A percentile compares a stretch with the other conserved stretches of the same genome.
phyloP scores from a whole-genome alignment of 345 rosid genomes.

The Melastoma malabathricum region DNA sequence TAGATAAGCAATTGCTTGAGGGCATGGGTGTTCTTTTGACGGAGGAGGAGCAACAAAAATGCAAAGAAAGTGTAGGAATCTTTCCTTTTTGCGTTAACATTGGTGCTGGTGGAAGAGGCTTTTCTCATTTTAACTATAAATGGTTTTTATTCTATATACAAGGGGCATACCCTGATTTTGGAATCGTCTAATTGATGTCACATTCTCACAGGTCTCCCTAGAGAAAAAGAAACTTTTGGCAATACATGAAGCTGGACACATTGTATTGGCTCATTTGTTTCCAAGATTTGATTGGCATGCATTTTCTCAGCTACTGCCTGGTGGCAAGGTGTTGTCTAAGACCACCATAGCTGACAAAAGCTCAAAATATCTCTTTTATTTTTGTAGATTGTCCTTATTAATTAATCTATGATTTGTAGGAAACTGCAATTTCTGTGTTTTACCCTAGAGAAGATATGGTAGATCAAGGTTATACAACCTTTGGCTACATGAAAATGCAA shows the following conservation, averaged over 20 bases:
- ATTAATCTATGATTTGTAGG: constrained; percentile 25
- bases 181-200: constrained; percentile 8
- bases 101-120: neutral
- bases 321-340: constrained; percentile 59
- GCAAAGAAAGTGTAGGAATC: constrained; percentile 72
- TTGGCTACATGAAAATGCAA: constrained; percentile 99
- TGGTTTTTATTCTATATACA: neutral
- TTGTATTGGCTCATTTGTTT: constrained; percentile 86
- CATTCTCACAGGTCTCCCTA: constrained; percentile 42
- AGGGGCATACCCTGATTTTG: neutral
- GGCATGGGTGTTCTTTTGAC: constrained; percentile 98
- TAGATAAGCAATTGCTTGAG: constrained; percentile 93
- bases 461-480: constrained; percentile 90
- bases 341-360: neutral
- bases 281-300: constrained; percentile 98
- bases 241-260: constrained; percentile 94
- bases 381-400: neutral
- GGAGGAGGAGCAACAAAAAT: constrained; percentile 90
- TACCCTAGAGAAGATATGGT: constrained; percentile 92
- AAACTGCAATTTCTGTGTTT: constrained; percentile 90
- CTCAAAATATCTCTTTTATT: neutral
- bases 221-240: constrained; percentile 88
- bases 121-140: neutral
- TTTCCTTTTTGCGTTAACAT: constrained; percentile 2
- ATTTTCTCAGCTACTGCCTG: constrained; percentile 97